Evolutionary conservation across 768 basidiomycete species (phyloP).

Genomic region (Termitomyces sp.): DNA sequence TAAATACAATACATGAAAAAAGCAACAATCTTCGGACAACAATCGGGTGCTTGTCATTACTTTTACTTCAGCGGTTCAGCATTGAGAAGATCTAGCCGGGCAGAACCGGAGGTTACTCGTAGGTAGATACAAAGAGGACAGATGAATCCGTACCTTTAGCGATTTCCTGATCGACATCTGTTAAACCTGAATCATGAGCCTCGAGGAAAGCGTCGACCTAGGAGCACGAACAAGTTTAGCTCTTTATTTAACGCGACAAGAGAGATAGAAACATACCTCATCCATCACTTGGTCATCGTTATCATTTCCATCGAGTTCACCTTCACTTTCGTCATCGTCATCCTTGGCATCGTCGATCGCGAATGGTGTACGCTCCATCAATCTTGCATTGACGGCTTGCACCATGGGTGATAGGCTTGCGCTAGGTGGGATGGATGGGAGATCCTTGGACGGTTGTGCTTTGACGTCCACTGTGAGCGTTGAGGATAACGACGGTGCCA

Average conservation of each 20-base stretch:
- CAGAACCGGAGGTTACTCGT: neutral
- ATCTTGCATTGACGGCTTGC: conserved; percentile 72
- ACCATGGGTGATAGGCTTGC: conserved; percentile 58
- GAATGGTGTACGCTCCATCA: conserved; percentile 92
- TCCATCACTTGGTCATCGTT: conserved; percentile 84
- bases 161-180: conserved; percentile 73
- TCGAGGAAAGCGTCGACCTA: conserved; percentile 93
- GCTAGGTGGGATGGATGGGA: conserved; percentile 30
- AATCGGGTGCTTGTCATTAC: neutral
- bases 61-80: conserved; percentile 25
- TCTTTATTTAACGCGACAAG: neutral
- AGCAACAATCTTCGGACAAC: neutral
- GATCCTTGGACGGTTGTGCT: conserved; percentile 21
- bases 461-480: conserved; percentile 50
- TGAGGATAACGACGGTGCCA: conserved; percentile 38
- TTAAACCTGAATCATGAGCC: conserved; percentile 84
- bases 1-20: conserved; percentile 5
- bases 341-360: conserved; percentile 95
- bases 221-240: neutral
- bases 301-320: conserved; percentile 49
- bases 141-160: conserved; percentile 56
- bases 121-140: neutral
- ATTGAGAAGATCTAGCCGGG: conserved; percentile 20
- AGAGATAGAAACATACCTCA: conserved; percentile 50
- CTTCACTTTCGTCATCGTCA: conserved; percentile 56